A percentile compares a stretch with the other conserved stretches of the same genome.
phyloP scores from a whole-genome alignment of 192 early-diverging fungal genomes.

The Coemansia sp. region DNA sequence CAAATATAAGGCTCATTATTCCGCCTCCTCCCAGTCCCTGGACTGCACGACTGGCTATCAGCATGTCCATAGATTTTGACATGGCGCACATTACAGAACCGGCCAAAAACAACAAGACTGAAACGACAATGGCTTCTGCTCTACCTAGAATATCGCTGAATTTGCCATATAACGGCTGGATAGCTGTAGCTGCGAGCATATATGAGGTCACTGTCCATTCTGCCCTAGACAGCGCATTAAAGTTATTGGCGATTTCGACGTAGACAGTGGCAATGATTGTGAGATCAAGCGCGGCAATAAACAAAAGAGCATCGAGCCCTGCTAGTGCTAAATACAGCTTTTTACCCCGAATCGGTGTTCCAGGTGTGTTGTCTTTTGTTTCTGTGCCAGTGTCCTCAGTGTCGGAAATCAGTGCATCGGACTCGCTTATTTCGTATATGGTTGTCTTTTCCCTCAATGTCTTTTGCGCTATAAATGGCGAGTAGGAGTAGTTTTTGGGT shows the following conservation, averaged over 20 bases:
- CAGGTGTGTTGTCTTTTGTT: background rate
- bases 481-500: background rate
- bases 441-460: background rate
- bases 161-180: constrained; percentile 72
- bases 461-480: constrained; percentile 2
- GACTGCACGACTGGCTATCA: constrained; percentile 77
- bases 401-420: background rate
- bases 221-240: constrained; percentile 65
- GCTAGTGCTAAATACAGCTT: constrained; percentile 50
- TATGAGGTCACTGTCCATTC: constrained; percentile 84
- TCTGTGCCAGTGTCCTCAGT: background rate
- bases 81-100: constrained; percentile 84
- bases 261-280: constrained; percentile 84
- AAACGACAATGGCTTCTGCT: constrained; percentile 72
- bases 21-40: constrained; percentile 83
- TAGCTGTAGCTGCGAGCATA: constrained; percentile 63
- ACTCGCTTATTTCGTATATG: background rate
- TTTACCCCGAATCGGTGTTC: background rate
- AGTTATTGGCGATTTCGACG: constrained; percentile 73
- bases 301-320: constrained; percentile 62
- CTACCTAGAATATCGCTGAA: constrained; percentile 92
- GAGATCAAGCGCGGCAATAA: constrained; percentile 82
- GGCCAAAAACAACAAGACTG: constrained; percentile 73
- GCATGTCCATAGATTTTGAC: constrained; percentile 62
- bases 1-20: constrained; percentile 70